A percentile compares a stretch with the other conserved stretches of the same genome.
phyloP scores from a whole-genome alignment of 805 yeast genomes.

The Ogataea trehaloabstinens region DNA sequence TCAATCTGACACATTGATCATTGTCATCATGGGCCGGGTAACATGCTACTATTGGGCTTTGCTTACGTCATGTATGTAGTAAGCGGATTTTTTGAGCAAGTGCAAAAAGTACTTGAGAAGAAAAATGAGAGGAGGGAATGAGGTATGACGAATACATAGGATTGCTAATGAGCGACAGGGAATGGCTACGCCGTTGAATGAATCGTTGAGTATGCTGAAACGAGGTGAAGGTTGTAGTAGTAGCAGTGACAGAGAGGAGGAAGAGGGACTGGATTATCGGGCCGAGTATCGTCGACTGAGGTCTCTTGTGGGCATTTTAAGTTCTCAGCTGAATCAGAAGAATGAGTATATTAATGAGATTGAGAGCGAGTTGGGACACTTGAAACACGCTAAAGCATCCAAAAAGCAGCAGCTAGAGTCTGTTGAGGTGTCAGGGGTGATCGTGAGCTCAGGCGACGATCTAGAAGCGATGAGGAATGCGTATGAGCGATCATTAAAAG shows the following conservation, averaged over 20 bases:
- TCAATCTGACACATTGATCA: slow-evolving; percentile 57
- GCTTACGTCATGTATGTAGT: background rate
- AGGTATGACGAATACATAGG: too few species aligned
- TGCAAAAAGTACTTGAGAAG: too few species aligned
- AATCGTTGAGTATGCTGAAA: too few species aligned
- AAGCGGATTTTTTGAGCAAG: too few species aligned
- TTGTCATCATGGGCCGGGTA: too few species aligned
- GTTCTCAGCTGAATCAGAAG: slow-evolving; percentile 5
- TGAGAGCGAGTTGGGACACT: slow-evolving; percentile 8
- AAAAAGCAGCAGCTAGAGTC: slow-evolving; percentile 1
- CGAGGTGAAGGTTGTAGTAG: too few species aligned
- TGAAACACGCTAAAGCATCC: slow-evolving; percentile 1
- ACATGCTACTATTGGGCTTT: background rate
- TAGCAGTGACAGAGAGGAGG: too few species aligned
- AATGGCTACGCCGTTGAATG: too few species aligned
- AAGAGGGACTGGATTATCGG: background rate
- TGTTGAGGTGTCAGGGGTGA: background rate
- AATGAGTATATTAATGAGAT: slow-evolving; percentile 7
- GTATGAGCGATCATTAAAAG: slow-evolving; percentile 4
- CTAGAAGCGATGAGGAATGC: slow-evolving; percentile 2
- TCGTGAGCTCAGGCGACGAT: background rate
- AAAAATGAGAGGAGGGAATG: too few species aligned
- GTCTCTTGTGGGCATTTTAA: slow-evolving; percentile 2
- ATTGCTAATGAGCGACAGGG: too few species aligned
- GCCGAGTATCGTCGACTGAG: background rate